Evolutionary conservation across 2,329 filamentous ascomycete genomes (phyloP), one percentile per base, ranked within the genome.

Genomic region (Cercospora nicotianae): DNA sequence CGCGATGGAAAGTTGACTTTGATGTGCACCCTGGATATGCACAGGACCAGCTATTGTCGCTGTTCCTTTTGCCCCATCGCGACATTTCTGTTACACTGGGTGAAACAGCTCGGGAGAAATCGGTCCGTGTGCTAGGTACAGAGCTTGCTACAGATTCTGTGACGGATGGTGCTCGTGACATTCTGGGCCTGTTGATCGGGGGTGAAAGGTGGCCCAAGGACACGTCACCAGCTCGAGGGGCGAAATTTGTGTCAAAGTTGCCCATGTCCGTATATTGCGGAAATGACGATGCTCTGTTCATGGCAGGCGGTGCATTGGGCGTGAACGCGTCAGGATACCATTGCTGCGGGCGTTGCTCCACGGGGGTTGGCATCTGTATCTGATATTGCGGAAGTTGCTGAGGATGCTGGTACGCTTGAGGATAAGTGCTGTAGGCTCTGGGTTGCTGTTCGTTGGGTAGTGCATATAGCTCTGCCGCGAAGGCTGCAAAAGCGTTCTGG

Each of bases 1-100:
- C 86, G 55, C 87, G 81, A 7, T 83, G 84, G 76, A 89, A 89
- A 1, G 83, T 78, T 2, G 86, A 84, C 68, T 83, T 83, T 53
- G 86, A 88, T n/a, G 85, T 83, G 76, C 87, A 89, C 13, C 83
- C 85, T 1, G 85, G 86, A 73, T 86, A 86, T 4, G 83, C 83
- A 75, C 87, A 89, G 58, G 83, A 84, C 86, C 86, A 89, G 67
- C 81, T 84, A 39, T 82, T 81, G 60, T 83, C 79, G 67, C 80
- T 78, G 71, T 82, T 83, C 12, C 78, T 77, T 65, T 77, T 79
- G n/a, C 82, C 82, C 69, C 74, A 79, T 60, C 75, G 75, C 39
- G 73, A 70, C 76, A 78, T 77, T 55, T 77, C 77, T 57, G 70
- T 70, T 3, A 74, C 72, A 39, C 72, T 78, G 3, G 77, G 77